A percentile compares a stretch with the other conserved stretches of the same genome.
Conservation (phyloP, 176 grass and related monocot genomes). For the Dendrocalamus sinicus region DNA sequence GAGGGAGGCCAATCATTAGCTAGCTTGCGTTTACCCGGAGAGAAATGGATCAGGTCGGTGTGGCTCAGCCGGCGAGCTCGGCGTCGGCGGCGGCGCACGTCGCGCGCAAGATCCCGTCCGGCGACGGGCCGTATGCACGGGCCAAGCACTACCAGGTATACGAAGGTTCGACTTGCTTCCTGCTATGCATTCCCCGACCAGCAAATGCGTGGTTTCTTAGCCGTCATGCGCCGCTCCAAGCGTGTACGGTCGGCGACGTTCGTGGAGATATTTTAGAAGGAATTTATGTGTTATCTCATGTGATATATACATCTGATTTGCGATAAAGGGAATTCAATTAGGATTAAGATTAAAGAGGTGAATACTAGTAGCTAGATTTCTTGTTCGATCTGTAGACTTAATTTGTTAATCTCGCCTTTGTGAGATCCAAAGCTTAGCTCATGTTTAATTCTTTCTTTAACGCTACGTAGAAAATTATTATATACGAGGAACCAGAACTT, state of each 20-base stretch:
- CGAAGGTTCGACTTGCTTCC: background rate
- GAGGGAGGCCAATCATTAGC: conserved; percentile 22
- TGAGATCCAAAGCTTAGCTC: background rate
- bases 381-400: background rate
- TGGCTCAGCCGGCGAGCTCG: conserved; percentile 41
- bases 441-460: background rate
- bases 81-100: conserved; percentile 34
- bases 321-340: background rate
- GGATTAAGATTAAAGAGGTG: background rate
- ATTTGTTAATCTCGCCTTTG: background rate
- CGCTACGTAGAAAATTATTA: background rate
- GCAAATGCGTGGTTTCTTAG: no score
- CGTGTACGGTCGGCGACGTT: background rate
- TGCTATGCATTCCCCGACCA: no score
- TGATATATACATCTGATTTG: background rate
- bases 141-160: conserved; percentile 91
- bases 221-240: no score
- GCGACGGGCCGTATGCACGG: conserved; percentile 86
- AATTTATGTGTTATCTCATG: background rate
- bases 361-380: background rate
- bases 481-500: background rate
- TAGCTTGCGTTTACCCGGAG: conserved; percentile 4
- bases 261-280: background rate
- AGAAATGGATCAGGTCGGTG: conserved; percentile 39
- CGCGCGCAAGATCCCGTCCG: conserved; percentile 76